These are phyloP conservation scores for Endocarpon pusillum DNA, from an alignment of 495 filamentous ascomycete species.

Conservation along the genomic window DNA sequence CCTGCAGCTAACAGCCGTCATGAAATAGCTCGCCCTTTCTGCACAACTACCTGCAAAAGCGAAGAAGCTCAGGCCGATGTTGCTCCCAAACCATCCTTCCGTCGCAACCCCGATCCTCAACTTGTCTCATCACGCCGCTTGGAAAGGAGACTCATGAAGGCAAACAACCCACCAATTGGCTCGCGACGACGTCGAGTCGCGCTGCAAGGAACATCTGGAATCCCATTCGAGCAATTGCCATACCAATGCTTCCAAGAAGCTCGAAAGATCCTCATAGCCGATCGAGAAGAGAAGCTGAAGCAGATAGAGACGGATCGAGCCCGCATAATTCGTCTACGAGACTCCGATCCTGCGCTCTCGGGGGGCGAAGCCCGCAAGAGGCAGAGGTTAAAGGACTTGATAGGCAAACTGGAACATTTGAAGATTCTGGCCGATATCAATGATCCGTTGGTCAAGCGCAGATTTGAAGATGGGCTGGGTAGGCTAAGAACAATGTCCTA, in stretches of 20 bases:
- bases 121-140: conserved; percentile 33
- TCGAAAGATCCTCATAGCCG: conserved; percentile 58
- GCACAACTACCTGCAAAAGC: too few relatives aligned
- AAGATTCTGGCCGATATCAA: conserved; percentile 92
- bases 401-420: conserved; percentile 54
- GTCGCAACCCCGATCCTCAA: too few relatives aligned
- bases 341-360: conserved; percentile 35
- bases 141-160: conserved; percentile 40
- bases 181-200: conserved; percentile 72
- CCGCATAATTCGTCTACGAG: conserved; percentile 41
- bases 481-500: conserved; percentile 12
- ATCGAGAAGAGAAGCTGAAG: conserved; percentile 65
- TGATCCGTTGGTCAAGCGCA: conserved; percentile 84
- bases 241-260: conserved; percentile 98
- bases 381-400: conserved; percentile 50
- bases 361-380: conserved; percentile 46
- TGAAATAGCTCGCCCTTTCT: too few relatives aligned
- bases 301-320: conserved; percentile 42
- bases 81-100: too few relatives aligned
- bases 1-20: too few relatives aligned
- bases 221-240: conserved; percentile 84
- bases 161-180: conserved; percentile 47
- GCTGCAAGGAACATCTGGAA: conserved; percentile 41
- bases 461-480: conserved; percentile 87
- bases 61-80: too few relatives aligned